Base-by-base conservation (phyloP, 257 asterid genomes). In the Rhazya stricta region DNA sequence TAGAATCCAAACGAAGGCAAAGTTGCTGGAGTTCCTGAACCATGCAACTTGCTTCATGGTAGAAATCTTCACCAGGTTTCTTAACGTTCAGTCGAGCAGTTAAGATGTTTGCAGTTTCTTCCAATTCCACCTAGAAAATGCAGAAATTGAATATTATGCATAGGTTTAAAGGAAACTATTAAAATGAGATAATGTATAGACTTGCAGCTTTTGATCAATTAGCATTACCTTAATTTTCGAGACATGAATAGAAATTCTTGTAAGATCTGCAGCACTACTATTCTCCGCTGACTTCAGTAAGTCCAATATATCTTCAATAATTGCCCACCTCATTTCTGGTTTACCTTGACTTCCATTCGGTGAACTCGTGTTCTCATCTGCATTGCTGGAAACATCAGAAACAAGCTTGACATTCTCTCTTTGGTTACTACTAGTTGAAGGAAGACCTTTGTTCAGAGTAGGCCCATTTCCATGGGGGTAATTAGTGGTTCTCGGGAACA, bases 401-500 rank as follows among this genome's bases (percentile, higher is more conserved):
- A 39, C 30, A 56, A 7, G 32, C 7, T 23, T 9, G 11, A 53
- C 46, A 25, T 51, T 48, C 66, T 5, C 42, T 3, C 45, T 34
- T 51, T 56, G 41, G 29, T 51, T 29, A 15, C 34, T 39, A 25
- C 58, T 67, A 57, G 50, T 25, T 34, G 76, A 50, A 42, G 23
- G 54, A 48, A 48, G 3, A 48, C 54, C 54, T 48, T 23, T 48
- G 54, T 4, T 2, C 53, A 21, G n/a, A 56, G 10, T 5, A 50
- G 56, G 56, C 2, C 5, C 56, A 50, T 50, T 50, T 39, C 67
- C 18, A 56, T 62, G 43, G 54, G 62, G 25, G 57, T 45, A 43
- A 46, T 80, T 53, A 41, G 23, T 60, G 12, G 23, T 18, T 29
- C 41, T 3, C n/a, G 85, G 89, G 79, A 83, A 87, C 29, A 88